Evolutionary conservation across 2,329 filamentous ascomycete genomes (phyloP).

Genomic region (Verticillium longisporum): DNA sequence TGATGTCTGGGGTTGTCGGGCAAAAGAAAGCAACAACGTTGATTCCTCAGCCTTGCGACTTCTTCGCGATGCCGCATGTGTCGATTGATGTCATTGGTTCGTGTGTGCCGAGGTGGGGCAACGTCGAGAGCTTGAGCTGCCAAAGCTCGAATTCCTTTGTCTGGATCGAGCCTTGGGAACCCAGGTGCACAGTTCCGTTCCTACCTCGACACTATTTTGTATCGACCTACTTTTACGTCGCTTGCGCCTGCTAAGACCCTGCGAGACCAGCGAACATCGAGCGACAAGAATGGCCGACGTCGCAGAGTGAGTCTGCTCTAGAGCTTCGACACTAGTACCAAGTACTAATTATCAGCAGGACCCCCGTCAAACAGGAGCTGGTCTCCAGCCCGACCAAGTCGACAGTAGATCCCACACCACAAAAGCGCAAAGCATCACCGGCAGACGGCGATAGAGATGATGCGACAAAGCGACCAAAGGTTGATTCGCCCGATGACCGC

Average conservation of each 20-base stretch:
- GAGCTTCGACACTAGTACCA: background rate
- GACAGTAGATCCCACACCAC: conserved; percentile 1
- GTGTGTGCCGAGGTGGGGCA: background rate
- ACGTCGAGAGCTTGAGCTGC: background rate
- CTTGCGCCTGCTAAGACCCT: background rate
- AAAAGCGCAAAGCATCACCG: conserved; percentile 24
- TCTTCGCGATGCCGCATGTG: conserved; percentile 7
- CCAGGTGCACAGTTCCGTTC: no score
- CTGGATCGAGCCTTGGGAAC: background rate
- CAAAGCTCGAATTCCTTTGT: background rate
- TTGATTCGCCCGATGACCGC: background rate
- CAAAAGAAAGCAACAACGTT: conserved; percentile 3
- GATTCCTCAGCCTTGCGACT: conserved; percentile 40
- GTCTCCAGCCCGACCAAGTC: background rate
- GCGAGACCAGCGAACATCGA: background rate
- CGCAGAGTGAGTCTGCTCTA: background rate
- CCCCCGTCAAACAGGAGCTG: background rate
- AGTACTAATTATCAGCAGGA: background rate
- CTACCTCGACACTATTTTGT: no score
- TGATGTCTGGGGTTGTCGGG: conserved; percentile 3
- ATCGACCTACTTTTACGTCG: background rate
- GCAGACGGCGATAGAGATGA: conserved; percentile 12
- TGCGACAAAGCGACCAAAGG: conserved; percentile 8
- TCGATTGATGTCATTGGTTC: conserved; percentile 1
- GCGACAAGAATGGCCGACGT: background rate